Evolutionary conservation across 1,284 basidiomycete species (phyloP).

Genomic region (Naganishia liquefaciens): DNA sequence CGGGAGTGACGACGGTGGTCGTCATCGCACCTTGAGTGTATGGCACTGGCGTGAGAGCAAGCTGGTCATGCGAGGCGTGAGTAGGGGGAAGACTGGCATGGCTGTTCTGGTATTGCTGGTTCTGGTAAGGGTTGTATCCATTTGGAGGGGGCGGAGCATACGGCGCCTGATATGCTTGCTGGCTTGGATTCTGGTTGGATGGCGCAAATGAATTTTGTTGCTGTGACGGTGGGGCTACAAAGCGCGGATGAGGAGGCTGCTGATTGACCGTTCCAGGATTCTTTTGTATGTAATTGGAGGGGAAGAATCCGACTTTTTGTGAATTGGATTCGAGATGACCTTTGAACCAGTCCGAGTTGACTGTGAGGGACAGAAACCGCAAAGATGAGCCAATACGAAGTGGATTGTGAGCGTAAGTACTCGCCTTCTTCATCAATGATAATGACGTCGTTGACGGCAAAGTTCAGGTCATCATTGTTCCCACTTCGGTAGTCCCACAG

Average conservation of each 20-base stretch:
- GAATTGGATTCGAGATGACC: slow-evolving; percentile 32
- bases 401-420: not conserved
- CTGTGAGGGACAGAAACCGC: not conserved
- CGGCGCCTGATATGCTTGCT: not conserved
- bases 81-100: slow-evolving; percentile 1
- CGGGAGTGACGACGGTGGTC: slow-evolving; percentile 6
- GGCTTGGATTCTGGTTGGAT: not conserved
- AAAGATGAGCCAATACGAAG: too few species aligned
- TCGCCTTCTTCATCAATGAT: slow-evolving; percentile 33
- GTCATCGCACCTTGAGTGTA: slow-evolving; percentile 12
- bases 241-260: not conserved
- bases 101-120: slow-evolving; percentile 6
- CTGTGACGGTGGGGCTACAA: slow-evolving; percentile 7
- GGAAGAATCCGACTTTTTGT: slow-evolving; percentile 30
- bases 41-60: slow-evolving; percentile 4
- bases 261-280: not conserved
- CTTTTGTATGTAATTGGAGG: slow-evolving; percentile 31
- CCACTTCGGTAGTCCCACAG: slow-evolving; percentile 31
- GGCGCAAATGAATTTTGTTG: not conserved
- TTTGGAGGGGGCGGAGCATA: slow-evolving; percentile 7
- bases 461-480: slow-evolving; percentile 28
- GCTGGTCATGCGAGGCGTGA: slow-evolving; percentile 7
- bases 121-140: slow-evolving; percentile 2
- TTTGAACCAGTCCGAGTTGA: slow-evolving; percentile 34
- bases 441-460: slow-evolving; percentile 30